phyloP scores from a whole-genome alignment of 495 filamentous ascomycete genomes.

The Hyphodiscus hymeniophilus region DNA sequence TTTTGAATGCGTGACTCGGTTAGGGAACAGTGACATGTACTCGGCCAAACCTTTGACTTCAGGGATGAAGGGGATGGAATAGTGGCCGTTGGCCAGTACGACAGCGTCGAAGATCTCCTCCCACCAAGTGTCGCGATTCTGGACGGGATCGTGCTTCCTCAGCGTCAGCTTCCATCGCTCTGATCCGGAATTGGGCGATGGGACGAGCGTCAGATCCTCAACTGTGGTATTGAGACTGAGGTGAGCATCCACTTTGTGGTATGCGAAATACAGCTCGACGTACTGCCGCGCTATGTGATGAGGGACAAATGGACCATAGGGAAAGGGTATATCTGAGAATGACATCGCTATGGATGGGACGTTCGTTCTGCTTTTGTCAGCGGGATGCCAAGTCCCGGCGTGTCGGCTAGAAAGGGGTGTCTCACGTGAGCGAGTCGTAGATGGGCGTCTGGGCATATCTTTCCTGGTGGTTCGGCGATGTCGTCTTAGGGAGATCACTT shows the following conservation, averaged over 20 bases:
- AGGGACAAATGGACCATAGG: conserved; percentile 42
- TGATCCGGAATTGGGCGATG: neutral
- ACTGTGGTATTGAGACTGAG: conserved; percentile 40
- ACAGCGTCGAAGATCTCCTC: conserved; percentile 41
- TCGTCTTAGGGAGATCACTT: conserved; percentile 27
- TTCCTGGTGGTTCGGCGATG: conserved; percentile 31
- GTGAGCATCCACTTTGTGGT: conserved; percentile 28
- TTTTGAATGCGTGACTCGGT: conserved; percentile 37
- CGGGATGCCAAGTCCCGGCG: no score
- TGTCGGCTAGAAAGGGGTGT: neutral
- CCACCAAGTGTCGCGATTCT: conserved; percentile 39
- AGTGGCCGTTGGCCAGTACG: conserved; percentile 41
- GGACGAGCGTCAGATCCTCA: conserved; percentile 33
- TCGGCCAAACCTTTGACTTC: conserved; percentile 32
- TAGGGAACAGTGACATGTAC: conserved; percentile 31
- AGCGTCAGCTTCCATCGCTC: conserved; percentile 38
- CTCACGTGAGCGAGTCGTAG: conserved; percentile 38
- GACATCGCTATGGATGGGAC: conserved; percentile 43
- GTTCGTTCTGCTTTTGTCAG: conserved; percentile 31
- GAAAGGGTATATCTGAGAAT: conserved; percentile 38
- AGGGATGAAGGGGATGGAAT: conserved; percentile 41
- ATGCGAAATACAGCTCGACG: conserved; percentile 38
- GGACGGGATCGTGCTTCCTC: conserved; percentile 30
- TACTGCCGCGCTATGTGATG: conserved; percentile 41
- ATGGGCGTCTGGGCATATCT: conserved; percentile 37